Conservation (phyloP, 805 yeast species). For the Cephaloascus fragrans region DNA sequence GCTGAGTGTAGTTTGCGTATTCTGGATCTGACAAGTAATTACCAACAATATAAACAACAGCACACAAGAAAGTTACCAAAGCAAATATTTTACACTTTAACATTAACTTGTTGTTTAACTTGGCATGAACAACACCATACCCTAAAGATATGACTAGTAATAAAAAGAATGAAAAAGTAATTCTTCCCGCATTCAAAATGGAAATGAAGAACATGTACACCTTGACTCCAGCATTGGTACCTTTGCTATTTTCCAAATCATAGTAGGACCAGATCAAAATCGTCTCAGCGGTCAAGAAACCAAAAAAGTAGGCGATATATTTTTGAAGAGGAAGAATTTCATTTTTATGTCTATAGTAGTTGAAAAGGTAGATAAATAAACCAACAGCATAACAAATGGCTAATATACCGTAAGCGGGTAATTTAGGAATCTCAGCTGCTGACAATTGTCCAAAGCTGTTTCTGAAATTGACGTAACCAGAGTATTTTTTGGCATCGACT, state of each 20-base stretch:
- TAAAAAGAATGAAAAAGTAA: slow-evolving; percentile 82
- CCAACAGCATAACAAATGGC: slow-evolving; percentile 79
- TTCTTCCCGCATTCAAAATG: slow-evolving; percentile 66
- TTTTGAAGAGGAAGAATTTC: slow-evolving; percentile 86
- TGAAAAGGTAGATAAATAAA: slow-evolving; percentile 75
- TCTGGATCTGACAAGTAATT: slow-evolving; percentile 25
- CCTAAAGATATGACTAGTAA: slow-evolving; percentile 82
- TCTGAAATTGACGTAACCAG: slow-evolving; percentile 71
- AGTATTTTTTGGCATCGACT: slow-evolving; percentile 28
- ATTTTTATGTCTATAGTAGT: slow-evolving; percentile 74
- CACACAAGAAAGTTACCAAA: slow-evolving; percentile 10
- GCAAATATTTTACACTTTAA: slow-evolving; percentile 38
- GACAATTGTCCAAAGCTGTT: slow-evolving; percentile 87
- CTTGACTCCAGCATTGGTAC: slow-evolving; percentile 47
- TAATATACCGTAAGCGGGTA: slow-evolving; percentile 79
- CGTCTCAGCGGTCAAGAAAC: slow-evolving; percentile 75
- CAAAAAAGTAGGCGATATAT: slow-evolving; percentile 79
- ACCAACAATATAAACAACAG: slow-evolving; percentile 25
- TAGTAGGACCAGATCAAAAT: slow-evolving; percentile 87
- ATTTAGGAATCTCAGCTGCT: slow-evolving; percentile 85
- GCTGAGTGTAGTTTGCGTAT: slow-evolving; percentile 33
- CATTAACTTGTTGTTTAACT: slow-evolving; percentile 69
- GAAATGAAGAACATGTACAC: slow-evolving; percentile 73
- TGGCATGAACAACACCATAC: slow-evolving; percentile 88
- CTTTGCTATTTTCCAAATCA: slow-evolving; percentile 61